Evolutionary conservation across 257 asterid species (phyloP).

Genomic region (Datura wrightii): DNA sequence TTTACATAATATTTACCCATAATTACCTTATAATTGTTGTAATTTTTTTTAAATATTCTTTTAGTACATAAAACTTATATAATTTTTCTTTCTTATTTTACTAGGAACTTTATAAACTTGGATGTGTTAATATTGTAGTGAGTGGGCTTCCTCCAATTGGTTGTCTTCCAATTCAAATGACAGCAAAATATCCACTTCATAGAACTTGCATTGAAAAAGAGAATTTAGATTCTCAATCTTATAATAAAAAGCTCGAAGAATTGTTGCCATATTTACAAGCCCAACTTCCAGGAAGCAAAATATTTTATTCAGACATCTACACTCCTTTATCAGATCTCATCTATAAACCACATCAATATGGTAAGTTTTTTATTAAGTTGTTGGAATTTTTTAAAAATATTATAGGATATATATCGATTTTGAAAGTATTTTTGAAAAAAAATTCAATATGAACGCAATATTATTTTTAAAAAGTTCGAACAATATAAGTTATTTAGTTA

Average conservation of each 20-base stretch:
- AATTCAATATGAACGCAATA: no score
- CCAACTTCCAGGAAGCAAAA: background rate
- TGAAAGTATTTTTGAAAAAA: no score
- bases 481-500: no score
- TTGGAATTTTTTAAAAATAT: no score
- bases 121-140: background rate
- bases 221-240: background rate
- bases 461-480: no score
- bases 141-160: slow-evolving; percentile 23
- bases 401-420: no score
- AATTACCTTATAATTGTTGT: background rate
- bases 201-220: background rate
- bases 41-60: background rate
- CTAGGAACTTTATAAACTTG: slow-evolving; percentile 1
- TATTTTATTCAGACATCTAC: background rate
- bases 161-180: slow-evolving; percentile 5
- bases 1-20: background rate
- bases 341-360: background rate
- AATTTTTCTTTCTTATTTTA: background rate
- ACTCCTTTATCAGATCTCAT: background rate
- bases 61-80: background rate
- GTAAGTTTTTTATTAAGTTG: background rate
- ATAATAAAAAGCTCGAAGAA: background rate
- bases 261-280: background rate
- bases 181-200: background rate